Conservation (phyloP, 78 protist genomes). For the Monosiga brevicollis region DNA sequence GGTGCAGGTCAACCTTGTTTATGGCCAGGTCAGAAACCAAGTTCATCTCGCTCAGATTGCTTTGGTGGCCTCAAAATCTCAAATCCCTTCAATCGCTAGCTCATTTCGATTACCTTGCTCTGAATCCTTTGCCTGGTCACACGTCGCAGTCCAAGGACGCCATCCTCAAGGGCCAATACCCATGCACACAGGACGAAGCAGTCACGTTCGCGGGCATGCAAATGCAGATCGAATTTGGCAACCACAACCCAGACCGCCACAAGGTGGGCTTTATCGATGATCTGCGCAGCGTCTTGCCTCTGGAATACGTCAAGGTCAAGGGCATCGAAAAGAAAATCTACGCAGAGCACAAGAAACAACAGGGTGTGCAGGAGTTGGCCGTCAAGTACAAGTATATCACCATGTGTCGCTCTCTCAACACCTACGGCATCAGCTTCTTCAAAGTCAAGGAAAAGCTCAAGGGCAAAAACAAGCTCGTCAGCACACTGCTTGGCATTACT, state of each 20-base stretch:
- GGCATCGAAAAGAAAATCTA: slow-evolving; percentile 46
- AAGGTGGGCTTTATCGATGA: not conserved
- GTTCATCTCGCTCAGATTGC: no score
- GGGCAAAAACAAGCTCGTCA: slow-evolving; percentile 25
- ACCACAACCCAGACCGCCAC: slow-evolving; percentile 44
- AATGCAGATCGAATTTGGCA: slow-evolving; percentile 49
- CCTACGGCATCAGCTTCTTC: slow-evolving; percentile 79
- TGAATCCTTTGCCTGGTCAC: no score
- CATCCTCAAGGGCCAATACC: slow-evolving; percentile 56
- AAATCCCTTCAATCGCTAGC: not conserved
- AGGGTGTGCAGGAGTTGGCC: slow-evolving; percentile 51
- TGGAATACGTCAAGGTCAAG: slow-evolving; percentile 38
- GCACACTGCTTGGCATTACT: slow-evolving; percentile 59
- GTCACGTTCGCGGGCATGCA: slow-evolving; percentile 57
- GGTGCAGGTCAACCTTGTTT: slow-evolving; percentile 65
- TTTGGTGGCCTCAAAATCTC: no score
- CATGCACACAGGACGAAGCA: slow-evolving; percentile 65
- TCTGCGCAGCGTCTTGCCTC: slow-evolving; percentile 29
- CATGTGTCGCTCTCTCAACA: slow-evolving; percentile 64
- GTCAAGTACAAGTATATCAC: slow-evolving; percentile 69
- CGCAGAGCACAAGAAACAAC: slow-evolving; percentile 56
- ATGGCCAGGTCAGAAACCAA: slow-evolving; percentile 48
- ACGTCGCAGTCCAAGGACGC: slow-evolving; percentile 50
- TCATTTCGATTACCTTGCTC: no score
- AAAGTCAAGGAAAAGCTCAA: slow-evolving; percentile 26